Conservation (phyloP, 345 rosid genomes). For the Rhodamnia rubescens region DNA sequence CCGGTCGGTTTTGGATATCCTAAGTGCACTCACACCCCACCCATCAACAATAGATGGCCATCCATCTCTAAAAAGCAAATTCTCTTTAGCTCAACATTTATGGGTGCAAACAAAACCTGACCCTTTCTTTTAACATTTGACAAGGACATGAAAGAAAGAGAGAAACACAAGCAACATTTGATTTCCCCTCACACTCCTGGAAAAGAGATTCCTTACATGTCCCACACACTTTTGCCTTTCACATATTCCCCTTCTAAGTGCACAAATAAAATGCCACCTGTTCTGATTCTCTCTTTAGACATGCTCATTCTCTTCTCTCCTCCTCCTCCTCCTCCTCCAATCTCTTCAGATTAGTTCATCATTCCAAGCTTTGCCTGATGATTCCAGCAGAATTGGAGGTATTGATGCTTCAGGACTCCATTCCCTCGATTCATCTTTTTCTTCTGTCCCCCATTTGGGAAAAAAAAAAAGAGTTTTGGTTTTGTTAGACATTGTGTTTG, state of each 20-base stretch:
- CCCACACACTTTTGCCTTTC: constrained; percentile 43
- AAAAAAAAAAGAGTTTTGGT: neutral
- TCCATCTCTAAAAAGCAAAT: constrained; percentile 19
- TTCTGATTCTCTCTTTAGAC: constrained; percentile 19
- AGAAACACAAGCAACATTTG: neutral
- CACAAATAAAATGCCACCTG: constrained; percentile 29
- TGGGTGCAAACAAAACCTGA: constrained; percentile 1
- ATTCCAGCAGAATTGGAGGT: constrained; percentile 42
- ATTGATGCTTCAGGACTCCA: neutral
- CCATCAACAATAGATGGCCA: constrained; percentile 2
- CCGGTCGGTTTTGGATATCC: constrained; percentile 32
- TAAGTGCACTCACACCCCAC: neutral
- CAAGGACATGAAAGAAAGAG: constrained; percentile 1
- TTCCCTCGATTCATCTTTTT: neutral
- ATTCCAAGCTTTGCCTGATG: constrained; percentile 16
- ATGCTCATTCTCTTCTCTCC: constrained; percentile 8
- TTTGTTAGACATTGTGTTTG: neutral
- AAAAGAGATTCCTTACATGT: constrained; percentile 58
- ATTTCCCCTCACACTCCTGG: neutral
- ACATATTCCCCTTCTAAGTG: constrained; percentile 31
- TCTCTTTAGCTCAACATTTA: constrained; percentile 7
- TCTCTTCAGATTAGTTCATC: neutral
- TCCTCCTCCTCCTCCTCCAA: neutral
- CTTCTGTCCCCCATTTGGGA: neutral
- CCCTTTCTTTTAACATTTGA: constrained; percentile 8